Conservation (phyloP, 352 stramenopile genomes). For the Pythium phragmiticola region DNA sequence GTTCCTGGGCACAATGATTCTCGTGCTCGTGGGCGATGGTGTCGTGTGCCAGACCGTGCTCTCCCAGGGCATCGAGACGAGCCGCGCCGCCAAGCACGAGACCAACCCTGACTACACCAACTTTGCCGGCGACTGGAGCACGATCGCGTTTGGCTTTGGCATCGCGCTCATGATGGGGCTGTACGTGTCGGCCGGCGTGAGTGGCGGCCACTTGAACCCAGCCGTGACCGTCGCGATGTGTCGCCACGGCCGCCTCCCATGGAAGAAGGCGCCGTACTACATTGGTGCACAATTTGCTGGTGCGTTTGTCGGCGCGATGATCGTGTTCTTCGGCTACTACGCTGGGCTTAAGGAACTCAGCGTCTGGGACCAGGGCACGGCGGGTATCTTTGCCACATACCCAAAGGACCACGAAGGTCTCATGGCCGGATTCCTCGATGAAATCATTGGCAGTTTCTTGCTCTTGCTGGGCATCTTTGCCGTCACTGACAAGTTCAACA, state of each 20-base stretch:
- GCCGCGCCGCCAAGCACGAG: conserved; percentile 48
- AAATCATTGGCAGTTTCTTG: conserved; percentile 59
- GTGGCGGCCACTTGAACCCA: conserved; percentile 68
- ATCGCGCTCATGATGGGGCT: conserved; percentile 73
- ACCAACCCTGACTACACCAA: conserved; percentile 43
- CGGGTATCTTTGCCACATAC: conserved; percentile 74
- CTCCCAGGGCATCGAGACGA: conserved; percentile 58
- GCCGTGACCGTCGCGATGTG: conserved; percentile 70
- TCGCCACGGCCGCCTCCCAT: conserved; percentile 53
- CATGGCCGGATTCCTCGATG: conserved; percentile 58
- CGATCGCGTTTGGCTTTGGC: conserved; percentile 67
- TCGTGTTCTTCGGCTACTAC: conserved; percentile 74
- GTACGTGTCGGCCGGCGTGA: conserved; percentile 64
- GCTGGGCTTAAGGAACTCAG: conserved; percentile 51
- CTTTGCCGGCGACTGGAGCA: conserved; percentile 68
- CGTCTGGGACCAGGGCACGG: conserved; percentile 58
- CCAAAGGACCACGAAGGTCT: conserved; percentile 64
- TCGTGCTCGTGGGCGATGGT: conserved; percentile 33
- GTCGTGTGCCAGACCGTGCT: conserved; percentile 53
- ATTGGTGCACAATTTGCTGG: conserved; percentile 58
- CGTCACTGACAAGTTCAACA: conserved; percentile 73
- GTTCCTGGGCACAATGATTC: conserved; percentile 34
- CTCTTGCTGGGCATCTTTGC: conserved; percentile 67
- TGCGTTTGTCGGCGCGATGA: conserved; percentile 59
- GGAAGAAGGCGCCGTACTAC: conserved; percentile 67